Base-by-base conservation (phyloP, 371 early-diverging fungal species). In the Parasitella parasitica region DNA sequence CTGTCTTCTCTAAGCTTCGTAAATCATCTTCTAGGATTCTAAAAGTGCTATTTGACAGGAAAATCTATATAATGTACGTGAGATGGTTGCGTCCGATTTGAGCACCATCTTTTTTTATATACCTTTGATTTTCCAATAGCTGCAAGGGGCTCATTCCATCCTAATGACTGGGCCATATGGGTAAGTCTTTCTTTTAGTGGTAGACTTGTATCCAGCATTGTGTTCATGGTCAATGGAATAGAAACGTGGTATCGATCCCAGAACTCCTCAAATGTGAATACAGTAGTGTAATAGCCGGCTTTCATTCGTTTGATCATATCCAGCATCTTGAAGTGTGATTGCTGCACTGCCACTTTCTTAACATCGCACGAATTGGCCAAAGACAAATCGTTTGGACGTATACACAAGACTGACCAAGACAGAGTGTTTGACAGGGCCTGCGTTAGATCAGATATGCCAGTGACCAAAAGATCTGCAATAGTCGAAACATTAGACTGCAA, bases 351-450 rank as follows among this genome's bases (percentile, higher is more conserved):
- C 7, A 94, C 70, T 38, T 74, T 74, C 22, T 76, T 79, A 22
- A 73, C 66, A 73, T 91, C 90, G 65, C 86, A 86, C 7, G 74
- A 66, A 37, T 77, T 73, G 24, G 86, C 75, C 64, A 82, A 70
- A 46, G 77, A 75, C 2, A 84, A 72, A 58, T 89, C 88, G 63
- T 89, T 88, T 1, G 92, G 89, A 35, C 84, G 81, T 46, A 97
- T 73, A 77, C 93, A 93, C 62, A 92, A 70, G 30, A 96, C 78
- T 67, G 87, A 91, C 96, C 96, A 96, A 11, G 91, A 79, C 34
- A 86, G 81, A 2, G 60, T 60, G 7, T 32, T 28, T 22, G 82
- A 83, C 15, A 96, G 74, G 11, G 89, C 84, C 15, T 88, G 87
- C 8, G 91, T 79, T 13, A 96, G 70, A 59, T 92, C 91, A 20